Percentiles rank a stretch among this genome's conserved stretches.
phyloP scores from a whole-genome alignment of 805 yeast genomes.

The Lipomyces spencermartinsiae region DNA sequence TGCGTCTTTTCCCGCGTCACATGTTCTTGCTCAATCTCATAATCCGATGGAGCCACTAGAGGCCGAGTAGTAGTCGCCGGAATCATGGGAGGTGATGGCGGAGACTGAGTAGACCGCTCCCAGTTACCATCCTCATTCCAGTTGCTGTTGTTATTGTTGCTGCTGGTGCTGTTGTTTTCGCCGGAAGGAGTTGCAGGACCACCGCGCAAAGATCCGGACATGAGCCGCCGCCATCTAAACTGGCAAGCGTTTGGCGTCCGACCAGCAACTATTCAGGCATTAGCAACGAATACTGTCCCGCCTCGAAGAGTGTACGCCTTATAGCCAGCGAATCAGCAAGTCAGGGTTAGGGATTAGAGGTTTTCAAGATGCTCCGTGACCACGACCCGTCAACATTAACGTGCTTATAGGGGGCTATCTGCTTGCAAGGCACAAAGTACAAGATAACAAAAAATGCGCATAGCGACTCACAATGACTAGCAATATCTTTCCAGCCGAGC shows the following conservation, averaged over 20 bases:
- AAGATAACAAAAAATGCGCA: constrained; percentile 5
- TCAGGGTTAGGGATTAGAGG: background rate
- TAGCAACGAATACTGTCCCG: background rate
- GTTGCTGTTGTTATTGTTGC: background rate
- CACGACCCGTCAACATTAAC: background rate
- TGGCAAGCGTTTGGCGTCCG: constrained; percentile 90
- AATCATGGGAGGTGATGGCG: constrained; percentile 22
- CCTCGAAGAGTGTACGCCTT: background rate
- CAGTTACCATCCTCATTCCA: constrained; percentile 7
- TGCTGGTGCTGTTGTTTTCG: constrained; percentile 1
- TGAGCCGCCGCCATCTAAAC: constrained; percentile 82
- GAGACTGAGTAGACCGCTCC: background rate
- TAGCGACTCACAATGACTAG: constrained; percentile 58
- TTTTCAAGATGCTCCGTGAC: background rate
- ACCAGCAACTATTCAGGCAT: constrained; percentile 54
- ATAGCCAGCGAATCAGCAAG: background rate
- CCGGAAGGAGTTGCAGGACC: constrained; percentile 29
- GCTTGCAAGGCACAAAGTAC: background rate
- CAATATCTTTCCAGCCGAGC: constrained; percentile 89
- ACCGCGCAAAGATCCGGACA: constrained; percentile 51
- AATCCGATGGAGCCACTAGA: constrained; percentile 16
- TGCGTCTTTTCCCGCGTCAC: constrained; percentile 12
- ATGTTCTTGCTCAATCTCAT: constrained; percentile 13
- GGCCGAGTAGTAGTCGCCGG: constrained; percentile 23
- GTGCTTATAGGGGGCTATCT: background rate